These are phyloP conservation scores for Multifurca ochricompacta DNA, from an alignment of 768 basidiomycete species.

Conservation along the genomic window DNA sequence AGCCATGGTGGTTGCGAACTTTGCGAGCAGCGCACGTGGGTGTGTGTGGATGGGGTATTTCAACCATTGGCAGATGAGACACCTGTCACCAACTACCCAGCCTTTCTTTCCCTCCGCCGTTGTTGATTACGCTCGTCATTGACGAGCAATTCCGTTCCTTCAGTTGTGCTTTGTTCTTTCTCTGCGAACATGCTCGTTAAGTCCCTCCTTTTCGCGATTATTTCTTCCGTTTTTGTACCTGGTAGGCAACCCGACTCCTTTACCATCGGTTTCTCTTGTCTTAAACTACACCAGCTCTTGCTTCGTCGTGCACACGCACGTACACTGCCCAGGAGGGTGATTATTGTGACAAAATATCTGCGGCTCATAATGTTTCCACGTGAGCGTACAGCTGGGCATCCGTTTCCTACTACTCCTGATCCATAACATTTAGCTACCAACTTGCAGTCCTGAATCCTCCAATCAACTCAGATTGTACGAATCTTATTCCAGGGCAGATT, in stretches of 20 bases:
- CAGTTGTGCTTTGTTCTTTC: no score
- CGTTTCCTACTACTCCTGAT: background rate
- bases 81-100: no score
- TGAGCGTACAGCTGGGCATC: slow-evolving; percentile 29
- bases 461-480: slow-evolving; percentile 43
- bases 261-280: background rate
- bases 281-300: background rate
- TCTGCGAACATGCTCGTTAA: slow-evolving; percentile 5
- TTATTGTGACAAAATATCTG: slow-evolving; percentile 63
- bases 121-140: no score
- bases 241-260: background rate
- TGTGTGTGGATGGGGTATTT: no score
- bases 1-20: no score
- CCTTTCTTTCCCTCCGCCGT: no score
- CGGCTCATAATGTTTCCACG: slow-evolving; percentile 54
- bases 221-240: background rate
- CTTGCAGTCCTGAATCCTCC: slow-evolving; percentile 53
- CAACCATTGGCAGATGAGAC: no score
- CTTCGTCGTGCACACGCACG: slow-evolving; percentile 43
- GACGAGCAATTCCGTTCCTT: no score
- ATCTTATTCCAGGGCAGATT: slow-evolving; percentile 41
- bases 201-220: background rate
- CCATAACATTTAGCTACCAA: slow-evolving; percentile 48
- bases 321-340: slow-evolving; percentile 53
- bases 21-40: no score